Percentiles rank a stretch among this genome's conserved stretches.
These are phyloP conservation scores for Wickerhamomyces sp. DNA, from an alignment of 1,139 yeast genomes.

Conservation along the genomic window DNA sequence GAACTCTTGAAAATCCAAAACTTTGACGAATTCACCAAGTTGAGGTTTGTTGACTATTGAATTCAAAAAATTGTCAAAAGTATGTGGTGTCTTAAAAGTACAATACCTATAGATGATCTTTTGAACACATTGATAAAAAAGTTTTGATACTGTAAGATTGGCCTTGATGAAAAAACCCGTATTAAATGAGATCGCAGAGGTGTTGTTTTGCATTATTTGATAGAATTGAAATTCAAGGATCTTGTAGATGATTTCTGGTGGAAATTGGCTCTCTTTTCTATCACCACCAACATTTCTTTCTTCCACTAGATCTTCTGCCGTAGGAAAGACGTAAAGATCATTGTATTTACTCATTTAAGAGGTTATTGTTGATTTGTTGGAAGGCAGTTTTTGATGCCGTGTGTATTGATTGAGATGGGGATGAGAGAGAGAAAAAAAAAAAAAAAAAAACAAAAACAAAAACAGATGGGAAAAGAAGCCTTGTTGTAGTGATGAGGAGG, in stretches of 20 bases:
- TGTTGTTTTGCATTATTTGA: constrained; percentile 33
- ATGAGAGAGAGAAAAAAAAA: not conserved
- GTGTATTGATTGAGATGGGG: not conserved
- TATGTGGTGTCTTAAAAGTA: constrained; percentile 70
- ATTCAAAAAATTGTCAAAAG: constrained; percentile 66
- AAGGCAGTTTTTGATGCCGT: not conserved
- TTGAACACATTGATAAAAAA: constrained; percentile 31
- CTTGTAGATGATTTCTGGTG: constrained; percentile 33
- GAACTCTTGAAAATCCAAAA: constrained; percentile 82
- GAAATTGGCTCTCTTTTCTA: constrained; percentile 14
- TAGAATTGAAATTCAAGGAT: constrained; percentile 33
- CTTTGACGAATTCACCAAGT: constrained; percentile 64
- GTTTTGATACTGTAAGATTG: constrained; percentile 30
- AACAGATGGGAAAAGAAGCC: too few species aligned
- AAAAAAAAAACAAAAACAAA: too few species aligned
- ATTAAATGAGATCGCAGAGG: constrained; percentile 31
- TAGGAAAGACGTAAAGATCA: constrained; percentile 1
- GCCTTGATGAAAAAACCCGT: constrained; percentile 30
- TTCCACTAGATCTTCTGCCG: not conserved
- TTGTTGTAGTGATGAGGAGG: too few species aligned
- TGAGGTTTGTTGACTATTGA: constrained; percentile 46
- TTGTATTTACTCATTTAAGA: constrained; percentile 2
- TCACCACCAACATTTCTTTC: not conserved
- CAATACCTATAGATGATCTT: constrained; percentile 32
- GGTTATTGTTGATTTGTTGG: too few species aligned